Evolutionary conservation across 2,329 filamentous ascomycete species (phyloP), one percentile per base, ranked within the genome.

Genomic region (Aspergillus ruber): DNA sequence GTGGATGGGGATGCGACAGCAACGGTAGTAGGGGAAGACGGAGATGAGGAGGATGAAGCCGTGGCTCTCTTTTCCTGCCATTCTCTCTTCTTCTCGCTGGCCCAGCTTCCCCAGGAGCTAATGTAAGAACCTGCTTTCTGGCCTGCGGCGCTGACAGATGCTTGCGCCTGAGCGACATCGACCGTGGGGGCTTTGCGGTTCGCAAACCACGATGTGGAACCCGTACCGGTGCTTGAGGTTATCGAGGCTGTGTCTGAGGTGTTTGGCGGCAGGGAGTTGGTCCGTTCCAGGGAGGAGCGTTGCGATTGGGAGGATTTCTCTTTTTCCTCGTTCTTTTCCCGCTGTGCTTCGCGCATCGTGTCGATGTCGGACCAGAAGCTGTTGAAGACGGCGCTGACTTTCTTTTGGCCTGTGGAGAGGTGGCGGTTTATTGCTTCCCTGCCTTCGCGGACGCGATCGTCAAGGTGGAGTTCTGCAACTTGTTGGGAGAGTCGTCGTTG

Each of bases 351-450:
- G 12, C 88, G 78, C 70, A 89, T 80, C 2, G 81, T 73, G 67
- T 97, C 91, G 70, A 97, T 87, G 58, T 97, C 91, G 0, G 88
- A 81, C 76, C 94, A 97, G 23, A 97, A 76, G 60, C 83, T 90
- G 65, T 86, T 94, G 67, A 96, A 88, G 33, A 93, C 85, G 4
- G 83, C 85, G 17, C 85, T 90, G 1, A 95, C 88, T 70, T 91
- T 94, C 60, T 93, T 89, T 47, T 86, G 84, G 0, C 93, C 90
- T 0, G 86, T 88, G 3, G 88, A 86, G n/a, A 96, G 67, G 59
- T 95, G 90, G 50, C 90, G 84, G n/a, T 88, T 89, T 2, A 97
- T 76, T 0, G 85, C 86, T 66, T 97, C 93, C 46, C 84, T 81
- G 7, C 90, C 87, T 50, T 88, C 84, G 1, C 87, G 85, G 49